These are phyloP conservation scores for Nannizziopsis arthrosporioides DNA, from an alignment of 2,329 filamentous ascomycete genomes.

Conservation along the genomic window DNA sequence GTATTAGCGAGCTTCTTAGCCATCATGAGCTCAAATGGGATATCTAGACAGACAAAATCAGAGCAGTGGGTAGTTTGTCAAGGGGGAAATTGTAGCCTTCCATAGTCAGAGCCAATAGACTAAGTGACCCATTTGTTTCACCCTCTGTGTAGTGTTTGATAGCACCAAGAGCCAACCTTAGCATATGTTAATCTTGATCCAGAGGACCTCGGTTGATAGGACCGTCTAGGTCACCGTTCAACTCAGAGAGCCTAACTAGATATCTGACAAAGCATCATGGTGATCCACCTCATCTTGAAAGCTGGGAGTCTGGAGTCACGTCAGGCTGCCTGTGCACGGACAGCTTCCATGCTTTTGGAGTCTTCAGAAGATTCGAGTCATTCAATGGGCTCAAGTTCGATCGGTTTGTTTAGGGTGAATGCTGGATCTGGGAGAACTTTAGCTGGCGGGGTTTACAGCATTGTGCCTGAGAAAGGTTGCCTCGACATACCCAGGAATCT, in stretches of 20 bases:
- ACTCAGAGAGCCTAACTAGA: constrained; percentile 8
- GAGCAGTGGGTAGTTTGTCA: neutral
- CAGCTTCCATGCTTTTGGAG: constrained; percentile 6
- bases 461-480: neutral
- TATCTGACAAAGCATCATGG: constrained; percentile 13
- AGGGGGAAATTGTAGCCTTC: neutral
- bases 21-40: constrained; percentile 2
- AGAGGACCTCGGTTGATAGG: constrained; percentile 5
- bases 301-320: constrained; percentile 7
- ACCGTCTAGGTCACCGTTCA: constrained; percentile 5
- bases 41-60: constrained; percentile 1
- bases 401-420: constrained; percentile 1
- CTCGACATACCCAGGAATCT: constrained; percentile 8
- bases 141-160: constrained; percentile 9
- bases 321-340: constrained; percentile 10
- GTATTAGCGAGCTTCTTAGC: neutral
- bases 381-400: constrained; percentile 1
- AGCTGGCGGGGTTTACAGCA: neutral
- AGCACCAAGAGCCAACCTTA: constrained; percentile 2
- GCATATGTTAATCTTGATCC: constrained; percentile 3
- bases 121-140: constrained; percentile 8
- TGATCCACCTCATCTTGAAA: constrained; percentile 14
- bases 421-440: neutral
- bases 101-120: constrained; percentile 8
- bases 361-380: constrained; percentile 5